phyloP scores from a whole-genome alignment of 2,329 filamentous ascomycete genomes.

The Emmonsiellopsis sp. region DNA sequence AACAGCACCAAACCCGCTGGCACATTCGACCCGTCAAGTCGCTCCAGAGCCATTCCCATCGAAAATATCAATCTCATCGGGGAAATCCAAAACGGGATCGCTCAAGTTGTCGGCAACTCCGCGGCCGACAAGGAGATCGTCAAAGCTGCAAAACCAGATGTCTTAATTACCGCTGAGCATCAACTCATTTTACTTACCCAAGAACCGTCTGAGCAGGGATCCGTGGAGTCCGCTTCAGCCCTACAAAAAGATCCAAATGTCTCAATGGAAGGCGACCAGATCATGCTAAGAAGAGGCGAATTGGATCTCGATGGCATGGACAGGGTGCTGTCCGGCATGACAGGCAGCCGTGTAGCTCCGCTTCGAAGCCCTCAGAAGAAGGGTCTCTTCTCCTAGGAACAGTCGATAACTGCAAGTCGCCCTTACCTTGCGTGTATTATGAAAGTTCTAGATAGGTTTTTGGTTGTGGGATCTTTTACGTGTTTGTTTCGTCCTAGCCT shows the following conservation, averaged over 20 bases:
- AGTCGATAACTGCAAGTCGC: background rate
- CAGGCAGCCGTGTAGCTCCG: constrained; percentile 13
- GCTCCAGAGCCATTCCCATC: constrained; percentile 29
- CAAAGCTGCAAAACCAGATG: constrained; percentile 17
- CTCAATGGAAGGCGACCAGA: constrained; percentile 24
- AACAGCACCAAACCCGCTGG: constrained; percentile 28
- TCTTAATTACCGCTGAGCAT: constrained; percentile 32
- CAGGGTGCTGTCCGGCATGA: constrained; percentile 36
- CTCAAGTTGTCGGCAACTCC: constrained; percentile 23
- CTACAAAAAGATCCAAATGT: constrained; percentile 1
- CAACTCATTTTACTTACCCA: constrained; percentile 30
- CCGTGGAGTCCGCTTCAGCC: constrained; percentile 9
- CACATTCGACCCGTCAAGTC: constrained; percentile 30
- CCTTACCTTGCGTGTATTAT: background rate
- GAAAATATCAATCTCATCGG: constrained; percentile 31
- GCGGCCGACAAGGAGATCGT: constrained; percentile 14
- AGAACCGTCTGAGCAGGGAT: constrained; percentile 17
- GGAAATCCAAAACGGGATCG: constrained; percentile 30
- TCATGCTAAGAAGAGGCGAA: constrained; percentile 32
- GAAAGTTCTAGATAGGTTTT: background rate
- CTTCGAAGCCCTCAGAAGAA: constrained; percentile 16
- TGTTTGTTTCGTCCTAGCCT: no score
- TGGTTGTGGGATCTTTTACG: background rate
- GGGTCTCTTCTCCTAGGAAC: background rate
- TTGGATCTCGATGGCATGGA: constrained; percentile 41